phyloP scores from a whole-genome alignment of 345 rosid genomes.

The Eucalyptus victrix region DNA sequence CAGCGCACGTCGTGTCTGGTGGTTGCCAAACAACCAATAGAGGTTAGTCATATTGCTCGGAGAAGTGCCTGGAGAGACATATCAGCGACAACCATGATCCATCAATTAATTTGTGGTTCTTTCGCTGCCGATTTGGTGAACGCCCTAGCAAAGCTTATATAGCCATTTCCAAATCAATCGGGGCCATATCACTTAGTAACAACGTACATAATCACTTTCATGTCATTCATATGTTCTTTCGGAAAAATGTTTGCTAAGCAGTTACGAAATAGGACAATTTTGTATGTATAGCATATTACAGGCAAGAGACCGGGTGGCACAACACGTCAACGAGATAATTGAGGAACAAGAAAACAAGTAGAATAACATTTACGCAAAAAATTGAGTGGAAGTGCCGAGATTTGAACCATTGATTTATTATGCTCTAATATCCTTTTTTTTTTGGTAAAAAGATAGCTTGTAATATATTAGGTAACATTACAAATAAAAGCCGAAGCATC shows the following conservation, averaged over 20 bases:
- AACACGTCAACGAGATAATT: neutral
- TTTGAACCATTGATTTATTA: neutral
- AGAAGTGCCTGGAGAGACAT: neutral
- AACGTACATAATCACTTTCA: neutral
- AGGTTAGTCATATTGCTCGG: neutral
- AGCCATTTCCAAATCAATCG: neutral
- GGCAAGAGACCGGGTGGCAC: neutral
- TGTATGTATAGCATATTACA: neutral
- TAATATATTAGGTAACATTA: too few relatives aligned
- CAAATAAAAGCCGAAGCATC: too few relatives aligned
- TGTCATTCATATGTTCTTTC: neutral
- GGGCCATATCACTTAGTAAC: neutral
- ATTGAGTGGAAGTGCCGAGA: neutral
- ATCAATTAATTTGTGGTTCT: neutral
- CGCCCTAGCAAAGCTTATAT: neutral
- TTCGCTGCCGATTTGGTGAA: neutral
- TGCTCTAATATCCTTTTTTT: neutral
- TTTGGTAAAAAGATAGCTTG: too few relatives aligned
- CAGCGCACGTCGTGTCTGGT: neutral
- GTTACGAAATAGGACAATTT: neutral
- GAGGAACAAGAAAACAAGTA: neutral
- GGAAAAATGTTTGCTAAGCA: neutral
- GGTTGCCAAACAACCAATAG: neutral
- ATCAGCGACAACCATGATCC: neutral
- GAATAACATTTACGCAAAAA: neutral